These are phyloP conservation scores for Cyclospora cayetanensis DNA, from an alignment of 169 alveolate genomes.

Conservation along the genomic window DNA sequence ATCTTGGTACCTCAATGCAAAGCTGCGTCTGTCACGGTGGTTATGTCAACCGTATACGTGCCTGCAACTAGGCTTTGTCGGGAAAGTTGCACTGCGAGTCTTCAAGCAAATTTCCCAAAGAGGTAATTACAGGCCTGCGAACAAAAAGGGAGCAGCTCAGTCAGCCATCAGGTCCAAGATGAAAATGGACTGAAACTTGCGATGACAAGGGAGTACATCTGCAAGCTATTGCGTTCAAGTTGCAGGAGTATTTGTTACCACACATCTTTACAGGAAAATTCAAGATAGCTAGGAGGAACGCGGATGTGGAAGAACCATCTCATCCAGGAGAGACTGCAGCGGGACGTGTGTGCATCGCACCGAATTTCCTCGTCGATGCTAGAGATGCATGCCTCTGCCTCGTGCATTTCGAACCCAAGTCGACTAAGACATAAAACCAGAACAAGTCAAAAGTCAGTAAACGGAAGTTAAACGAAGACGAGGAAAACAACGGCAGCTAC, in stretches of 20 bases:
- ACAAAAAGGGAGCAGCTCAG: background rate
- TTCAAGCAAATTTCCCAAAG: conserved; percentile 3
- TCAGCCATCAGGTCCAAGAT: background rate
- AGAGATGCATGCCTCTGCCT: conserved; percentile 32
- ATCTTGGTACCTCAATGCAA: too few species aligned
- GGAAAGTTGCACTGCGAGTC: conserved; percentile 42
- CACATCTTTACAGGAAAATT: background rate
- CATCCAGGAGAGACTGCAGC: background rate
- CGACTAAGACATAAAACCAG: background rate
- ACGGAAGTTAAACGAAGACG: background rate
- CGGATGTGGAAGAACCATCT: background rate
- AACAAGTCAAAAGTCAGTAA: too few species aligned
- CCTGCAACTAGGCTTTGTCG: conserved; percentile 57
- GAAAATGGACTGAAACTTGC: background rate
- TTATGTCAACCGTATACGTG: too few species aligned
- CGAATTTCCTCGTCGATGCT: conserved; percentile 33
- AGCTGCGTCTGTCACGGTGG: too few species aligned
- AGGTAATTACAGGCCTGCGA: conserved; percentile 19
- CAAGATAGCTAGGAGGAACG: too few species aligned
- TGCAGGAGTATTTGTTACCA: background rate
- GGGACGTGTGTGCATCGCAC: background rate
- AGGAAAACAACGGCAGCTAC: background rate
- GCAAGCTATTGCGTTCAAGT: background rate
- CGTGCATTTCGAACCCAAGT: conserved; percentile 46
- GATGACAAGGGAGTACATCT: background rate